Percentiles rank a stretch among this genome's conserved stretches.
phyloP scores from a whole-genome alignment of 2,329 filamentous ascomycete genomes.

The Stagonosporopsis rhizophila region DNA sequence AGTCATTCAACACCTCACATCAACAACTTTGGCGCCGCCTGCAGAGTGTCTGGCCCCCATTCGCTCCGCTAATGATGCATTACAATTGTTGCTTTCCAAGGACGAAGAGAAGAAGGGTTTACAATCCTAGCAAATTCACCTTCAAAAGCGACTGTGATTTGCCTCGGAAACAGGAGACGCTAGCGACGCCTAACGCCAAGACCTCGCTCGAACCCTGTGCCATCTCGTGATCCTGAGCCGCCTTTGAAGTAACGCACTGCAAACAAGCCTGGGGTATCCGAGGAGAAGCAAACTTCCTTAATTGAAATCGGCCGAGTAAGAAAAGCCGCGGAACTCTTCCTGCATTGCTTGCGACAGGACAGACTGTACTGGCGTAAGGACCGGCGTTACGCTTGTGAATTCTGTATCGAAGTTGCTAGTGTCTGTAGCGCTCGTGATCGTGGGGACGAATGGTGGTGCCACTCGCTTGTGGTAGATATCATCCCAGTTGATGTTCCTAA shows the following conservation, averaged over 20 bases:
- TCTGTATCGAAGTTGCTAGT: constrained; percentile 99
- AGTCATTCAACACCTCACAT: background rate
- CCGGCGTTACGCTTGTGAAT: constrained; percentile 97
- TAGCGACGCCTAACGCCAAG: background rate
- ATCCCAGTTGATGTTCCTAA: constrained; percentile 97
- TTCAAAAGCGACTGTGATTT: background rate
- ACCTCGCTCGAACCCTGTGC: background rate
- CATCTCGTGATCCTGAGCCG: background rate
- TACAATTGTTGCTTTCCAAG: constrained; percentile 21
- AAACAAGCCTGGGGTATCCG: constrained; percentile 27
- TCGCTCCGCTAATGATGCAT: constrained; percentile 14
- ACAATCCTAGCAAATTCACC: constrained; percentile 1
- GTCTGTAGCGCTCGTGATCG: constrained; percentile 90
- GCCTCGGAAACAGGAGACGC: background rate
- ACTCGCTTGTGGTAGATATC: constrained; percentile 97
- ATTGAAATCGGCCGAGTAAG: constrained; percentile 91
- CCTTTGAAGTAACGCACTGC: constrained; percentile 7
- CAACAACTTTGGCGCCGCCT: constrained; percentile 2
- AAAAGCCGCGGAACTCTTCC: constrained; percentile 99
- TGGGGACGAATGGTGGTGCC: constrained; percentile 85
- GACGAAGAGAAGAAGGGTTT: constrained; percentile 16
- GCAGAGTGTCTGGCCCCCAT: background rate
- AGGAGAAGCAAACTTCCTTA: constrained; percentile 32
- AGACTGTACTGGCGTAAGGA: constrained; percentile 95
- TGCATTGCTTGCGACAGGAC: constrained; percentile 98